Conservation (phyloP, 2,329 filamentous ascomycete genomes). For the Myotisia sp. region DNA sequence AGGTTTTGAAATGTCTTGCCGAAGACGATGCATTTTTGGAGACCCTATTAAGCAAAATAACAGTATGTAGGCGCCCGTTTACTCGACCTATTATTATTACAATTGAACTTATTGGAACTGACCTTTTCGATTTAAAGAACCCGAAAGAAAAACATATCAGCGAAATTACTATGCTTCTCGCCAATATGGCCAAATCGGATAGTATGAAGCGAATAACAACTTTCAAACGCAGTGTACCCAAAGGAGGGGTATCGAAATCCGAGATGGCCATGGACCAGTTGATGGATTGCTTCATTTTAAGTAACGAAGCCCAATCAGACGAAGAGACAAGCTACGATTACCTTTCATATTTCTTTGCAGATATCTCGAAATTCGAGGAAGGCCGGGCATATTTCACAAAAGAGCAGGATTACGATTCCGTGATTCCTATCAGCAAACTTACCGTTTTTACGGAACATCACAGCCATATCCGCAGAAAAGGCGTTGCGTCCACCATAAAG, state of each 20-base stretch:
- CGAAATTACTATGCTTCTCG: slow-evolving; percentile 76
- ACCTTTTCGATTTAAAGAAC: slow-evolving; percentile 16
- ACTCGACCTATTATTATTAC: background rate
- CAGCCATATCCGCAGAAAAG: slow-evolving; percentile 68
- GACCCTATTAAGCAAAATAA: slow-evolving; percentile 55
- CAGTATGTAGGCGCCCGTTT: slow-evolving; percentile 46
- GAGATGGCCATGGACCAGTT: slow-evolving; percentile 72
- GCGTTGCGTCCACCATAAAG: slow-evolving; percentile 94
- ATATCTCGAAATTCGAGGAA: slow-evolving; percentile 68
- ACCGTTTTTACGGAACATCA: slow-evolving; percentile 87
- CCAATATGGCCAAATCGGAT: slow-evolving; percentile 77
- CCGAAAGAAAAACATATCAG: slow-evolving; percentile 65
- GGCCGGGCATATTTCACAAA: slow-evolving; percentile 62
- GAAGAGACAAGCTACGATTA: slow-evolving; percentile 57
- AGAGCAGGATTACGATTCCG: slow-evolving; percentile 59
- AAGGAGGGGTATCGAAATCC: slow-evolving; percentile 57
- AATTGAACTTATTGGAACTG: background rate
- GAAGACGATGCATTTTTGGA: slow-evolving; percentile 72
- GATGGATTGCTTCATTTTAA: slow-evolving; percentile 91
- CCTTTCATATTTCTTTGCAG: slow-evolving; percentile 83
- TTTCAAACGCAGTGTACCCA: slow-evolving; percentile 53
- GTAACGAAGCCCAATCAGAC: slow-evolving; percentile 52
- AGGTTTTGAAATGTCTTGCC: slow-evolving; percentile 58
- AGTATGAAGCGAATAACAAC: slow-evolving; percentile 53
- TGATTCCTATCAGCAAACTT: slow-evolving; percentile 84